These are phyloP conservation scores for Xylaria castorea DNA, from an alignment of 495 filamentous ascomycete genomes.

Conservation along the genomic window DNA sequence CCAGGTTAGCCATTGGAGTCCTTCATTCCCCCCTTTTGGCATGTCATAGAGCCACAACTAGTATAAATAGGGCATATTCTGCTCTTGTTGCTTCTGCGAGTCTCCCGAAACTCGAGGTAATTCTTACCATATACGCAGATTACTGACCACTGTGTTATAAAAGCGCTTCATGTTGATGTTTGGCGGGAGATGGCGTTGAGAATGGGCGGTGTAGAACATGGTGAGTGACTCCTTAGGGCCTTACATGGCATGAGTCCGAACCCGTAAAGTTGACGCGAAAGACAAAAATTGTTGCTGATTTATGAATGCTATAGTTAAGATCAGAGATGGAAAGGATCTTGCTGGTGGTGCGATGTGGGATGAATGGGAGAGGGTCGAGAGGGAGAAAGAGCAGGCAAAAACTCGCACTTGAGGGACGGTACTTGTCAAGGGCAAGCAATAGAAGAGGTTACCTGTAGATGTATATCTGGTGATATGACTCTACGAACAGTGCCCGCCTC, in stretches of 20 bases:
- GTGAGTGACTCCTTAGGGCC: neutral
- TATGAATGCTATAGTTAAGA: constrained; percentile 6
- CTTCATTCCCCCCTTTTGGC: neutral
- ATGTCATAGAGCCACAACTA: neutral
- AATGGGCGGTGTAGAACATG: constrained; percentile 21
- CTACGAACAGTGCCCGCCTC: no score
- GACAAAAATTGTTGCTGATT: neutral
- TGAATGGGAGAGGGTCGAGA: constrained; percentile 9
- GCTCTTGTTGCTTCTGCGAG: neutral
- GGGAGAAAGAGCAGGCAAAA: neutral
- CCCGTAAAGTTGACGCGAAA: neutral
- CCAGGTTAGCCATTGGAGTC: neutral
- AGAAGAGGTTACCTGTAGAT: neutral
- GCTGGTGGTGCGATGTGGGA: constrained; percentile 7
- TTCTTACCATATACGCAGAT: neutral
- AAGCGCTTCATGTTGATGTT: constrained; percentile 3
- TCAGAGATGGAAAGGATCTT: constrained; percentile 16
- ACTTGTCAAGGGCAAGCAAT: neutral
- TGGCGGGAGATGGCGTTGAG: constrained; percentile 26
- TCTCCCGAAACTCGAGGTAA: neutral
- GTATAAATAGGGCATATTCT: neutral
- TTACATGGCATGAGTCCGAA: neutral
- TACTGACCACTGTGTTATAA: neutral
- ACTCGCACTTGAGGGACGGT: neutral
- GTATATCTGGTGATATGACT: neutral